Conservation (phyloP, 345 rosid species). For the Eucalyptus cloeziana region DNA sequence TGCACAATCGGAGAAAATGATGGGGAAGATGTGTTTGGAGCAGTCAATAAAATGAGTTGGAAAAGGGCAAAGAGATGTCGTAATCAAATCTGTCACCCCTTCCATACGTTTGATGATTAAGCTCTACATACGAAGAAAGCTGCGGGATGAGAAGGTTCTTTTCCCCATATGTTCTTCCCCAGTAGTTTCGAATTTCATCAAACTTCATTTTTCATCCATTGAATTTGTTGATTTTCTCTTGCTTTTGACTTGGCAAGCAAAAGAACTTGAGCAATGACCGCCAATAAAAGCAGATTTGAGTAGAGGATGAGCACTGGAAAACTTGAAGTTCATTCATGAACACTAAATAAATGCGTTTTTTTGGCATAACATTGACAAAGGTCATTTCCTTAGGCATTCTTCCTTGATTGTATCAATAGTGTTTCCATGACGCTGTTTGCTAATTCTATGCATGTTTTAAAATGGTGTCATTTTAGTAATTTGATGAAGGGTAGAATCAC, state of each 20-base stretch:
- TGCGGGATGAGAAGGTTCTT: conserved; percentile 58
- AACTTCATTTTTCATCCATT: not conserved
- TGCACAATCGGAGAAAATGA: too few species aligned
- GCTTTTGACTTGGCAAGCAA: not conserved
- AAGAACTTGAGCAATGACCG: not conserved
- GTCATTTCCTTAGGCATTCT: not conserved
- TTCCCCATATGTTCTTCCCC: not conserved
- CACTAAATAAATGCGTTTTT: too few species aligned
- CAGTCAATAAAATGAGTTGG: too few species aligned
- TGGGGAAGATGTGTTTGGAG: too few species aligned
- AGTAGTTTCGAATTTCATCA: not conserved
- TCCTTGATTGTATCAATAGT: not conserved
- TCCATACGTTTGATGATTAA: conserved; percentile 69
- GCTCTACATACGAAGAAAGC: conserved; percentile 49
- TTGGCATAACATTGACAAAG: not conserved
- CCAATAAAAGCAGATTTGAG: not conserved
- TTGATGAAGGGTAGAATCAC: not conserved
- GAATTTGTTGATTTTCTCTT: not conserved
- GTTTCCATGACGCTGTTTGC: not conserved
- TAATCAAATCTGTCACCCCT: conserved; percentile 30
- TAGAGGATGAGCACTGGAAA: not conserved
- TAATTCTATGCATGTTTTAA: not conserved
- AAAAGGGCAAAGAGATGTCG: too few species aligned
- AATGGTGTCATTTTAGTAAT: not conserved
- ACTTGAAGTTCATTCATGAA: not conserved